phyloP scores from a whole-genome alignment of 345 rosid species.

The Mallotus nudiflorus region DNA sequence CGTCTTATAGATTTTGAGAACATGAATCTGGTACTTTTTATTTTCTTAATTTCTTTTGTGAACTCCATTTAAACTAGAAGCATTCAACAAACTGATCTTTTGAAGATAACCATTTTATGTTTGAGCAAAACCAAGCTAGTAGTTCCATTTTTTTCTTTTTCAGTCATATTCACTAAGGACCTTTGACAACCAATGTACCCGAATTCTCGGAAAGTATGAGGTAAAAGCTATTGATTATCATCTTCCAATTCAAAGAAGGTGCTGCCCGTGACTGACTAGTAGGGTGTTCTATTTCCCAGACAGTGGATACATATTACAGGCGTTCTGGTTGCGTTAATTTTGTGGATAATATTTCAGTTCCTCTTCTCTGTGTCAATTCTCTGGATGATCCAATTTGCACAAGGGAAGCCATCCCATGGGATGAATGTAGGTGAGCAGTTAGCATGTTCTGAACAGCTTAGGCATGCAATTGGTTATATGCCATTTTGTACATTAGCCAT shows the following conservation, averaged over 20 bases:
- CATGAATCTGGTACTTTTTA: background rate
- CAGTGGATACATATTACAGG: conserved; percentile 43
- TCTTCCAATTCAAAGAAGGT: background rate
- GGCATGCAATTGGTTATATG: background rate
- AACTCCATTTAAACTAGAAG: background rate
- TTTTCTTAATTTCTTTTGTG: background rate
- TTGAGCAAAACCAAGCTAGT: background rate
- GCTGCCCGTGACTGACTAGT: too few species aligned
- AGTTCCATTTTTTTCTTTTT: background rate
- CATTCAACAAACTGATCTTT: background rate
- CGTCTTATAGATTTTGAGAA: conserved; percentile 34
- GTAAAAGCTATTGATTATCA: conserved; percentile 14
- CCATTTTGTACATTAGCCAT: background rate
- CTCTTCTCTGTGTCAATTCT: conserved; percentile 40
- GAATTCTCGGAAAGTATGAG: conserved; percentile 39
- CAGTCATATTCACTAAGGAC: conserved; percentile 37
- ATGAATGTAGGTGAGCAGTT: conserved; percentile 39
- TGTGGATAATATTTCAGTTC: conserved; percentile 37
- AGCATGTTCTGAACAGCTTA: background rate
- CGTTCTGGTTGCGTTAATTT: conserved; percentile 26
- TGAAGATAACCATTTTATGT: background rate
- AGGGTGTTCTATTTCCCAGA: background rate
- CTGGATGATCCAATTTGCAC: conserved; percentile 47
- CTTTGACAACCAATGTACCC: conserved; percentile 33
- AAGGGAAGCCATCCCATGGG: conserved; percentile 44